Conservation (phyloP, 192 early-diverging fungal genomes). For the Phycomyces nitens region DNA sequence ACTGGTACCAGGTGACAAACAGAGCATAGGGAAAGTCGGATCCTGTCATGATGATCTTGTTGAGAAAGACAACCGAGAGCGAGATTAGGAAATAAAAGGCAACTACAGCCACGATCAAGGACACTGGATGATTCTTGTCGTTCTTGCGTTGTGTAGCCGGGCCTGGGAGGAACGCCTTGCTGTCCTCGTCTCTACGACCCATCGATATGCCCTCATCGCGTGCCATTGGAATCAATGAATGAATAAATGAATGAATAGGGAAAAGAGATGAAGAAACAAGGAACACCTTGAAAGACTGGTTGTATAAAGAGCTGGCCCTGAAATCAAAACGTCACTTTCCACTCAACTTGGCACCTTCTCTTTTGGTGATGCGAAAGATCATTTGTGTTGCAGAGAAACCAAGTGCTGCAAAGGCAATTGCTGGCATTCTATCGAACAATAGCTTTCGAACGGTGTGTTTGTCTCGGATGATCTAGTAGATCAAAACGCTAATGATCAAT, state of each 20-base stretch:
- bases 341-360: background rate
- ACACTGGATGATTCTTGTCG: slow-evolving; percentile 33
- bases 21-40: slow-evolving; percentile 65
- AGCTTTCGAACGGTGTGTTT: slow-evolving; percentile 31
- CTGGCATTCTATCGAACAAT: slow-evolving; percentile 65
- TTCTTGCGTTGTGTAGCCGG: slow-evolving; percentile 24
- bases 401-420: slow-evolving; percentile 80
- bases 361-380: slow-evolving; percentile 27
- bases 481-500: background rate
- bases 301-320: too few species aligned
- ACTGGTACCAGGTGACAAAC: slow-evolving; percentile 66
- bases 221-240: background rate
- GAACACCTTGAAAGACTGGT: too few species aligned
- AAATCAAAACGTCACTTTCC: background rate
- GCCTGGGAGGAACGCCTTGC: slow-evolving; percentile 40
- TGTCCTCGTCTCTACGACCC: slow-evolving; percentile 31
- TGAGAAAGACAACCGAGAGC: slow-evolving; percentile 62
- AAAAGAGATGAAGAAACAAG: too few species aligned
- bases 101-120: slow-evolving; percentile 47
- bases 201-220: slow-evolving; percentile 28
- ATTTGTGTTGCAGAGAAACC: slow-evolving; percentile 98
- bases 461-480: background rate
- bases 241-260: too few species aligned
- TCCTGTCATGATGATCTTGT: slow-evolving; percentile 60
- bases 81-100: slow-evolving; percentile 62